Conservation (phyloP, 1,284 basidiomycete genomes). For the Pseudomicrostroma phylloplanum region DNA sequence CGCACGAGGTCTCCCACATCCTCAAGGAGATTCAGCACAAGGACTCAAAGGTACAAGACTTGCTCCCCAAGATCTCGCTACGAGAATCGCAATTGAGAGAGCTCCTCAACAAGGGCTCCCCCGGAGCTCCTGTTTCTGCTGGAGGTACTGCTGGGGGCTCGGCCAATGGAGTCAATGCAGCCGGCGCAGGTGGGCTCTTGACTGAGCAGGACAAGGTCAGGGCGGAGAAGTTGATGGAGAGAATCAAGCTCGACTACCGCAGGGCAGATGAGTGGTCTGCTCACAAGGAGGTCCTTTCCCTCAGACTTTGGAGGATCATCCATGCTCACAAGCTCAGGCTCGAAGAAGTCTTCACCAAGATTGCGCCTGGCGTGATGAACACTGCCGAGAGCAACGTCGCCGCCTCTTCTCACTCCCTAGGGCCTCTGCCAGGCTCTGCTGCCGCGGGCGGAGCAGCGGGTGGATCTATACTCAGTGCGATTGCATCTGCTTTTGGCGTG, state of each 20-base stretch:
- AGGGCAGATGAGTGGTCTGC: slow-evolving; percentile 41
- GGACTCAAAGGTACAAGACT: slow-evolving; percentile 42
- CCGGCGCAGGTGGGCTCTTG: neutral
- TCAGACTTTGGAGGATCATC: slow-evolving; percentile 35
- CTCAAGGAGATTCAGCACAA: slow-evolving; percentile 49
- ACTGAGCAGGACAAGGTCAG: slow-evolving; percentile 33
- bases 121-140: neutral
- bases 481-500: neutral
- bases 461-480: neutral
- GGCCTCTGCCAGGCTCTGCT: neutral
- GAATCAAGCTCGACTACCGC: slow-evolving; percentile 37
- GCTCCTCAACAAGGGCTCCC: slow-evolving; percentile 21
- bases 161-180: neutral
- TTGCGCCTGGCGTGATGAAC: slow-evolving; percentile 33
- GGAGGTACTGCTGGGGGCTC: neutral
- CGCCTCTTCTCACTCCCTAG: neutral
- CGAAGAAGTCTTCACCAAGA: slow-evolving; percentile 31
- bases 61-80: slow-evolving; percentile 36
- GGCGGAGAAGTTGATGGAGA: slow-evolving; percentile 39
- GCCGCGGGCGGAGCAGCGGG: neutral
- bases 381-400: slow-evolving; percentile 4
- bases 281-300: slow-evolving; percentile 36
- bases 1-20: slow-evolving; percentile 44
- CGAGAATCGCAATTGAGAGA: slow-evolving; percentile 38
- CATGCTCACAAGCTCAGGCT: slow-evolving; percentile 37